Evolutionary conservation across 768 basidiomycete species (phyloP).

Genomic region (Mycena olivaceomarginata): DNA sequence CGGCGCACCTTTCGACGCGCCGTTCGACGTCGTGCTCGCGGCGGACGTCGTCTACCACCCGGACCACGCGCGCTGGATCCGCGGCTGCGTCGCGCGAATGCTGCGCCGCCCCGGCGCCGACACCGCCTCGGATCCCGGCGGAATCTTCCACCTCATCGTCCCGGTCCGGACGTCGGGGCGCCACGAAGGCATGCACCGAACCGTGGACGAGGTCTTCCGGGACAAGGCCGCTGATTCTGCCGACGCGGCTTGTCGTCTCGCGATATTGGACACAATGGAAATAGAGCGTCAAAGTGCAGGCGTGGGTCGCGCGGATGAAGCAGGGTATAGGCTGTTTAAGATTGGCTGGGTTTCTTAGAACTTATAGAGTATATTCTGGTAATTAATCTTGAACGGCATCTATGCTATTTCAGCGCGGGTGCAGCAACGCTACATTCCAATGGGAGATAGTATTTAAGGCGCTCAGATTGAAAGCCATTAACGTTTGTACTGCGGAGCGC

Average conservation of each 20-base stretch:
- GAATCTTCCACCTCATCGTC: conserved; percentile 85
- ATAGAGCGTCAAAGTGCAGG: conserved; percentile 67
- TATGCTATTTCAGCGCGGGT: no score
- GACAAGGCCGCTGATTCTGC: conserved; percentile 20
- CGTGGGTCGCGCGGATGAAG: conserved; percentile 82
- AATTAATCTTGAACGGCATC: not conserved
- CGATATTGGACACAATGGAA: conserved; percentile 67
- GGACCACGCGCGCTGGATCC: conserved; percentile 82
- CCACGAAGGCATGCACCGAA: conserved; percentile 74
- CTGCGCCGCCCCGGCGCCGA: conserved; percentile 58
- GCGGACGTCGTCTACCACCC: conserved; percentile 90
- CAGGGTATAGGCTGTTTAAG: conserved; percentile 80
- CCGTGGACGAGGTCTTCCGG: conserved; percentile 74
- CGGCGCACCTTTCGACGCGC: conserved; percentile 50
- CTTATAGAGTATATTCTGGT: conserved; percentile 14
- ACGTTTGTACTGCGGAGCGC: no score
- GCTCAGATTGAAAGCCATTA: no score
- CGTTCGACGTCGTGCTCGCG: conserved; percentile 84
- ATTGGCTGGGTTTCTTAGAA: conserved; percentile 76
- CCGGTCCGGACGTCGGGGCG: conserved; percentile 80
- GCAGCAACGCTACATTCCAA: no score
- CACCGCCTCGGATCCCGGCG: conserved; percentile 49
- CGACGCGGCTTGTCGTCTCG: conserved; percentile 56
- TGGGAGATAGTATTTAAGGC: no score
- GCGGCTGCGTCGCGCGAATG: conserved; percentile 72